Evolutionary conservation across 805 yeast species (phyloP), one percentile per base, ranked within the genome.

Genomic region (Candida fluviatilis): DNA sequence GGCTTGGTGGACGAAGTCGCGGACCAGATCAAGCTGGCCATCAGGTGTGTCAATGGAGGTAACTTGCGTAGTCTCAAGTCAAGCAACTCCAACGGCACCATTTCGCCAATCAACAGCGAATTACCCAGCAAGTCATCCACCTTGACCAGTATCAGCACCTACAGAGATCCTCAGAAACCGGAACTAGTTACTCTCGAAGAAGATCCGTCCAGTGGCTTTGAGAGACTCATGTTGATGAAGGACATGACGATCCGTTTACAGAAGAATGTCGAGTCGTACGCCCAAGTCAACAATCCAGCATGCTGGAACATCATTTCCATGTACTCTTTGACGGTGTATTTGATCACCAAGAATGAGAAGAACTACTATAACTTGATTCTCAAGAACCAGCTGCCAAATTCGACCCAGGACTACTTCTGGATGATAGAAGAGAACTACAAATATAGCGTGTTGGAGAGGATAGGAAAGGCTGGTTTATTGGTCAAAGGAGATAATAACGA

Each of bases 381-480:
- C 19, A 45, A 43, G 13, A 50, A 50, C n/a, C 45, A 42, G 16
- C 46, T 43, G 8, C 40, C 32, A 4, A 43, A 41, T 4, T 44
- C 42, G 2, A 47, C 41, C 7, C 19, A 29, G 19, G 48, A 46
- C 8, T 50, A 43, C 38, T 51, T 41, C 42, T 68, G 73, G 72
- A 41, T 56, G 12, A 54, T 68, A 30, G 31, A 47, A 16, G 66
- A 58, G 18, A 60, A 55, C 14, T 59, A 56, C 7, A 60, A 53
- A 36, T 43, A 38, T 21, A 50, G 52, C 28, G 46, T 59, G 18
- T 49, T 66, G 15, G 64, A 66, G 42, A 50, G 55, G 36, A 66
- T 68, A 21, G 74, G 74, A 8, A 68, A 62, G 38, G 74, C 74
- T 5, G 74, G 69, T 7, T 49, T 68, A 41, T 55, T 67, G 44